Conservation (phyloP, 1,284 basidiomycete genomes). For the Cutaneotrichosporon cyanovorans region DNA sequence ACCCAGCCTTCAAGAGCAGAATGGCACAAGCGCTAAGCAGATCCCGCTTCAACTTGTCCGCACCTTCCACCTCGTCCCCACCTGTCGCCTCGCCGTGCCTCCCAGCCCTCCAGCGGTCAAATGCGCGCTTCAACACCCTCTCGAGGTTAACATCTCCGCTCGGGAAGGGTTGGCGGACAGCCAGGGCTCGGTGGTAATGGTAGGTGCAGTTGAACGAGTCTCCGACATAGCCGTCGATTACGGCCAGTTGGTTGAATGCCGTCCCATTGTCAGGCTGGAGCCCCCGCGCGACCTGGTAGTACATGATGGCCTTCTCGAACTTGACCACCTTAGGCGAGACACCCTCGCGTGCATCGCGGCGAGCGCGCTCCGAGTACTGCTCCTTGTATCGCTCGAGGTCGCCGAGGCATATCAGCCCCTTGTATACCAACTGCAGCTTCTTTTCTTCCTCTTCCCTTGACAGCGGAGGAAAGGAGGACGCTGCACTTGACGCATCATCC, state of each 20-base stretch:
- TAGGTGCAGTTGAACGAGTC: slow-evolving; percentile 74
- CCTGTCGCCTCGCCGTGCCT: slow-evolving; percentile 19
- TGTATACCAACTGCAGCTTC: slow-evolving; percentile 67
- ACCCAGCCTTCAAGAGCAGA: slow-evolving; percentile 36
- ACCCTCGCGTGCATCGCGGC: slow-evolving; percentile 24
- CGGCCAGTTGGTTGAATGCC: slow-evolving; percentile 90
- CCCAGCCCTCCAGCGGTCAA: slow-evolving; percentile 50
- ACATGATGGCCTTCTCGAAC: slow-evolving; percentile 66
- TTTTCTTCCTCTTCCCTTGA: slow-evolving; percentile 53
- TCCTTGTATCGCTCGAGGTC: slow-evolving; percentile 92
- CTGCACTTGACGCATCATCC: neutral
- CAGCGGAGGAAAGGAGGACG: slow-evolving; percentile 44
- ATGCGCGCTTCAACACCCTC: slow-evolving; percentile 58
- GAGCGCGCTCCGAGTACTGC: slow-evolving; percentile 52
- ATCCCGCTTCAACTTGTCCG: slow-evolving; percentile 57
- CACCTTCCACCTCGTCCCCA: slow-evolving; percentile 10
- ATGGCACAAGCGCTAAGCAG: slow-evolving; percentile 56
- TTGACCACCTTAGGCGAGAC: slow-evolving; percentile 6
- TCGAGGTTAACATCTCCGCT: slow-evolving; percentile 79
- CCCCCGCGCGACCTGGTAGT: slow-evolving; percentile 74
- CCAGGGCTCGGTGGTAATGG: slow-evolving; percentile 87
- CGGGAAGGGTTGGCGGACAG: slow-evolving; percentile 76
- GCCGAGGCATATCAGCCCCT: slow-evolving; percentile 82
- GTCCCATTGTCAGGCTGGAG: slow-evolving; percentile 66
- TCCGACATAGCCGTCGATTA: slow-evolving; percentile 73